Base-by-base conservation (phyloP, 2,329 filamentous ascomycete species). In the Fusarium sp. region DNA sequence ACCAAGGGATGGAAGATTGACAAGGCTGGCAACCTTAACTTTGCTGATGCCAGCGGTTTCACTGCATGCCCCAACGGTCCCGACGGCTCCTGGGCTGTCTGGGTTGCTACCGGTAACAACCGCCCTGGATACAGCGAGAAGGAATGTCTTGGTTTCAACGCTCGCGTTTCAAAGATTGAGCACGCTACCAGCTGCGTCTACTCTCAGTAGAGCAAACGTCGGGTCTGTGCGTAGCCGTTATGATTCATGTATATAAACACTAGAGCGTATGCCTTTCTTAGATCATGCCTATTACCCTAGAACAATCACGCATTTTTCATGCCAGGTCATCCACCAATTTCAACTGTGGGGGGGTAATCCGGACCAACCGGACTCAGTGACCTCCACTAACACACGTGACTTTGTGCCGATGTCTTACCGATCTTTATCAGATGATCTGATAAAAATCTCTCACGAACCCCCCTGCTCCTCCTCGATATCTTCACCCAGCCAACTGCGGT, bases 31-130 rank as follows among this genome's bases (percentile, higher is more conserved):
- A 25, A 61, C 35, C 58, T 61, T 5, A 41, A 45, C 18, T 61
- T 61, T 13, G 29, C 7, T 1, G 6, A 20, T 5, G 18, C 36
- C 8, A 21, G 31, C 2, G 56, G 78, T 49, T 81, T 88, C 72
- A 69, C 85, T 52, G 87, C 85, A 11, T 90, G 87, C 80, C 84
- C 84, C 21, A 74, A 75, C 65, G 76, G 76, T 64, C 31, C 21
- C 11, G 77, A 81, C 4, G 80, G 77, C 8, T 73, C 81, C 15
- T 87, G 80, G 80, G 69, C 56, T 40, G 48, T 83, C 56, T 81
- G 80, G 79, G 58, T 80, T 6, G 40, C 55, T 3, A 51, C 72
- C 3, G 80, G 77, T 4, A 35, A 72, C 29, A 10, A 41, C 4
- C 66, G 75, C 42, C 82, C 82, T 36, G 81, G 64, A 5, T 74